These are phyloP conservation scores for Sporothrix globosa DNA, from an alignment of 2,329 filamentous ascomycete genomes.

Conservation along the genomic window DNA sequence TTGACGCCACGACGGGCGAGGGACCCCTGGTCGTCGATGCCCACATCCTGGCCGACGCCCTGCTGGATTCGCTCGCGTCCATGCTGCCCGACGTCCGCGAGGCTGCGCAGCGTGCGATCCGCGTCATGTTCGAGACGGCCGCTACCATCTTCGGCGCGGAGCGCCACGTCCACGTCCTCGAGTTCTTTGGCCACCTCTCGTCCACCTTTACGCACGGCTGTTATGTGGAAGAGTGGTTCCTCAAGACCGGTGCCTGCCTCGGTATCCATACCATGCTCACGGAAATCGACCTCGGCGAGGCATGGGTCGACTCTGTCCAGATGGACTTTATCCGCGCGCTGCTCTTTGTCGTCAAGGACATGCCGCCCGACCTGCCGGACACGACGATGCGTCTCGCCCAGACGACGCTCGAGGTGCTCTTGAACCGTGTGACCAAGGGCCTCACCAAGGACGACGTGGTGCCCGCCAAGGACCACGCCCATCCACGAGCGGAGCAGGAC, in stretches of 20 bases:
- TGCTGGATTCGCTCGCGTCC: constrained; percentile 86
- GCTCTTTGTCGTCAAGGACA: constrained; percentile 97
- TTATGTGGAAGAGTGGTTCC: constrained; percentile 98
- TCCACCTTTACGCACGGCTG: constrained; percentile 91
- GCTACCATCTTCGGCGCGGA: constrained; percentile 77
- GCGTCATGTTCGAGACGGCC: constrained; percentile 75
- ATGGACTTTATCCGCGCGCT: constrained; percentile 88
- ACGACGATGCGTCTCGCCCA: constrained; percentile 84
- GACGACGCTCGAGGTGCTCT: constrained; percentile 76
- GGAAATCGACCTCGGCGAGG: constrained; percentile 79
- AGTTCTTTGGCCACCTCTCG: constrained; percentile 82
- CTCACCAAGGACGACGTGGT: constrained; percentile 73
- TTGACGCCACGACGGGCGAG: constrained; percentile 84
- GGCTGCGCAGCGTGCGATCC: constrained; percentile 76
- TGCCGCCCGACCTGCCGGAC: constrained; percentile 89
- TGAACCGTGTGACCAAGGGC: constrained; percentile 76
- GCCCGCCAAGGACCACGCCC: constrained; percentile 17
- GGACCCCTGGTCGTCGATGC: constrained; percentile 85
- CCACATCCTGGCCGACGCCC: constrained; percentile 82
- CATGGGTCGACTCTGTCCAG: constrained; percentile 81
- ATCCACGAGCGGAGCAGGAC: neutral
- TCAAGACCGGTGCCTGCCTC: constrained; percentile 87
- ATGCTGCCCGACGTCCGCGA: constrained; percentile 80
- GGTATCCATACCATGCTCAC: constrained; percentile 89
- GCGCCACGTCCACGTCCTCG: constrained; percentile 71